Percentiles rank a stretch among this genome's conserved stretches.
Evolutionary conservation across 2,329 filamentous ascomycete genomes (phyloP).

Genomic region (Phaeosphaeriaceae sp.): DNA sequence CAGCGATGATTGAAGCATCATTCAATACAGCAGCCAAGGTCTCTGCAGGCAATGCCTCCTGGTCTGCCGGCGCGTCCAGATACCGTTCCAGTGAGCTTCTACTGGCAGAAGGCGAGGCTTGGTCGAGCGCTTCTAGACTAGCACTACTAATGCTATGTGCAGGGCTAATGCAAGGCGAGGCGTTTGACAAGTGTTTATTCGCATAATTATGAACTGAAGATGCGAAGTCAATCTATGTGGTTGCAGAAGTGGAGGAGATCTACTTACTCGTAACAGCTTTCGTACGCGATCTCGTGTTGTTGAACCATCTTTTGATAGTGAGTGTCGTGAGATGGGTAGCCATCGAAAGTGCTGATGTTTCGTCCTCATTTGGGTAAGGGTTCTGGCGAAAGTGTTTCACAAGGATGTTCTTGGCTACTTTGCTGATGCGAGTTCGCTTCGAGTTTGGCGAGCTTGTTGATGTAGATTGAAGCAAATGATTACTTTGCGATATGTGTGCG

Average conservation of each 20-base stretch:
- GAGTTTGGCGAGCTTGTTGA: too few species aligned
- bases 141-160: background rate
- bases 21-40: too few species aligned
- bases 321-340: background rate
- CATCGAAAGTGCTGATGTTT: background rate
- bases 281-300: conserved; percentile 1
- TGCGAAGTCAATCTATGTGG: too few species aligned
- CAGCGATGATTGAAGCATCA: too few species aligned
- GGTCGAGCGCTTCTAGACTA: background rate
- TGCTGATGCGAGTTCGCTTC: background rate
- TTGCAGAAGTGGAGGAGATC: too few species aligned
- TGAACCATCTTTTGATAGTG: conserved; percentile 4
- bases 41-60: background rate
- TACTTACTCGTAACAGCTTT: background rate
- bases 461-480: too few species aligned
- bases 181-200: too few species aligned
- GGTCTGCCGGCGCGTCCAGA: background rate
- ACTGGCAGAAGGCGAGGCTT: background rate
- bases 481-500: too few species aligned
- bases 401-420: background rate
- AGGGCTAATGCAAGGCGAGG: too few species aligned
- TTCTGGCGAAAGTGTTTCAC: background rate
- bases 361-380: background rate
- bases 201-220: too few species aligned
- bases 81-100: background rate